Percentiles rank a stretch among this genome's conserved stretches.
Evolutionary conservation across 164 flowering plant species (phyloP).

Genomic region (Litsea cubeba): DNA sequence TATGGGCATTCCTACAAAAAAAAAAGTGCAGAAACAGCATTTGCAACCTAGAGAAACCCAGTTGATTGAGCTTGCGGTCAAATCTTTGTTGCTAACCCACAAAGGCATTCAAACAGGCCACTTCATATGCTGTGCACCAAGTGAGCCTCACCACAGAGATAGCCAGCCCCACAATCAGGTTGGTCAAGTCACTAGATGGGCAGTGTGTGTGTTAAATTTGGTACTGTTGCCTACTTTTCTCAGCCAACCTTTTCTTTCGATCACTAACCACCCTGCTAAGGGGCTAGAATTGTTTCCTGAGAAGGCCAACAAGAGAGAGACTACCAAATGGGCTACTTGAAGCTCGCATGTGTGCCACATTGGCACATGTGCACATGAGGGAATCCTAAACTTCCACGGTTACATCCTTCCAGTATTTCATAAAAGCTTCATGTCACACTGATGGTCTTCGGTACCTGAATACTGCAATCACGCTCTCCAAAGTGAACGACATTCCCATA

Average conservation of each 20-base stretch:
- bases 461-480: constrained; percentile 99
- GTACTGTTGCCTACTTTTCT: no score
- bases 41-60: no score
- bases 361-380: not conserved
- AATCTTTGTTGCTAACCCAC: no score
- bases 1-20: no score
- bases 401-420: not conserved
- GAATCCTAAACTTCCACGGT: not conserved
- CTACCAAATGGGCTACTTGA: not conserved
- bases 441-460: constrained; percentile 56
- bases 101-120: no score
- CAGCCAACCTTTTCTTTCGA: not conserved
- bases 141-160: no score
- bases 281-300: not conserved
- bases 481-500: constrained; percentile 92
- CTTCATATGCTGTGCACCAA: no score
- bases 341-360: not conserved
- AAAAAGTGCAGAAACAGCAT: no score
- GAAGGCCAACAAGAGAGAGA: no score
- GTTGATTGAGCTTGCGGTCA: no score
- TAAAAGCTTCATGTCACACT: not conserved
- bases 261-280: not conserved
- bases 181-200: not conserved
- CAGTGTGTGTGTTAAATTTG: not conserved
- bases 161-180: not conserved